Evolutionary conservation across 805 yeast genomes (phyloP).

Genomic region (Schizosaccharomyces cryophilus): DNA sequence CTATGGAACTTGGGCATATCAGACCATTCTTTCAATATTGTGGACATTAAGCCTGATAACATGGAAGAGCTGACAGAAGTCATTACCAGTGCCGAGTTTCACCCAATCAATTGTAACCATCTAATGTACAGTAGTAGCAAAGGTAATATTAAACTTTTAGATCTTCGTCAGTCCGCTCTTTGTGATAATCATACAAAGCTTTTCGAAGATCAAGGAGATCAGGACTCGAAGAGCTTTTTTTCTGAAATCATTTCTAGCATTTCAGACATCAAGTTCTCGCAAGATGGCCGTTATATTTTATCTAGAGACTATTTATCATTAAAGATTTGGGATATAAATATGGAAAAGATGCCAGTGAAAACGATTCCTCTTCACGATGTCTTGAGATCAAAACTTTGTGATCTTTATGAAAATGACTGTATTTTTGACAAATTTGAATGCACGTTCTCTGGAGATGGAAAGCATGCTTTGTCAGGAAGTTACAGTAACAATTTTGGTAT

Average conservation of each 20-base stretch:
- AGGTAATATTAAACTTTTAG: slow-evolving; percentile 85
- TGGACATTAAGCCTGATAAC: slow-evolving; percentile 89
- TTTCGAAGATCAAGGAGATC: slow-evolving; percentile 83
- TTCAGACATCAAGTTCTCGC: slow-evolving; percentile 75
- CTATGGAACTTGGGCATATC: slow-evolving; percentile 87
- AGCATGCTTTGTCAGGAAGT: slow-evolving; percentile 85
- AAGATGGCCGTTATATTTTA: slow-evolving; percentile 86
- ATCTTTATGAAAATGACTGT: slow-evolving; percentile 94
- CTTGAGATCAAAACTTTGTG: slow-evolving; percentile 76
- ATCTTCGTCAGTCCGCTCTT: slow-evolving; percentile 84
- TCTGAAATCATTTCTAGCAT: slow-evolving; percentile 90
- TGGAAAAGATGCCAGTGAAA: slow-evolving; percentile 86
- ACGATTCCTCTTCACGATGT: slow-evolving; percentile 91
- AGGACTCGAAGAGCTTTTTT: slow-evolving; percentile 78
- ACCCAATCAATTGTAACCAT: slow-evolving; percentile 72
- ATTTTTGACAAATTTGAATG: slow-evolving; percentile 96
- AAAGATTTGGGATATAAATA: slow-evolving; percentile 91
- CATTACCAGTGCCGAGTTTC: slow-evolving; percentile 88
- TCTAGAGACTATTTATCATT: slow-evolving; percentile 92
- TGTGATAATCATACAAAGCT: slow-evolving; percentile 62
- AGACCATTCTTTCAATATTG: slow-evolving; percentile 87
- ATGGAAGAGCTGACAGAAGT: slow-evolving; percentile 98
- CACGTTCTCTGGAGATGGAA: slow-evolving; percentile 78
- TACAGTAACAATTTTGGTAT: slow-evolving; percentile 93
- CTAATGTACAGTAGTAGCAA: slow-evolving; percentile 89